Conservation (phyloP, 2,329 filamentous ascomycete species). For the Colletotrichum cuscutae region DNA sequence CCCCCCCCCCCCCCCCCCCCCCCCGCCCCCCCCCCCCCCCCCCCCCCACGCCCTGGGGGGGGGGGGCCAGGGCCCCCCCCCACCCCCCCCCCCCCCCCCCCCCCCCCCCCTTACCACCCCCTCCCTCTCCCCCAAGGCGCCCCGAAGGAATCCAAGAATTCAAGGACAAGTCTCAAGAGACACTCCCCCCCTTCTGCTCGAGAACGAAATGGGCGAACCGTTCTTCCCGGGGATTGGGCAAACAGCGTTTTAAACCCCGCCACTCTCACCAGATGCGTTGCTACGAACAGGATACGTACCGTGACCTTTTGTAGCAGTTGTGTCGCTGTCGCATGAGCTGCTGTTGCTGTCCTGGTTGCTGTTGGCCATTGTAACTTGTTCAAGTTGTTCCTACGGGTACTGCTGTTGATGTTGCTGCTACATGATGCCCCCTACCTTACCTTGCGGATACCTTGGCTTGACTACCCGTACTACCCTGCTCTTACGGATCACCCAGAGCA, state of each 20-base stretch:
- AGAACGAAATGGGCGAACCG: constrained; percentile 24
- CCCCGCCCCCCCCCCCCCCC: not conserved
- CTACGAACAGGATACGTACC: constrained; percentile 24
- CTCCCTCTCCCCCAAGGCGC: not conserved
- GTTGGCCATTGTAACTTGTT: not conserved
- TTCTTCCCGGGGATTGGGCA: constrained; percentile 34
- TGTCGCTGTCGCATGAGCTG: constrained; percentile 4
- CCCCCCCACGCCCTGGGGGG: no score
- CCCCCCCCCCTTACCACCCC: constrained; percentile 8
- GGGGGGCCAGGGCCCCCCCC: no score
- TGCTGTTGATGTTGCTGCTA: not conserved
- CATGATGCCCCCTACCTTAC: not conserved
- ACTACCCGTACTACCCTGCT: not conserved
- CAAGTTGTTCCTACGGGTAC: no score
- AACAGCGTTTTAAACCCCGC: constrained; percentile 32
- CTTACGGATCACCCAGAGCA: not conserved
- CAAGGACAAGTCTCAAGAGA: not conserved
- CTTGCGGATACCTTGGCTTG: no score
- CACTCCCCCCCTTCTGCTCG: constrained; percentile 28
- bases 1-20: not conserved
- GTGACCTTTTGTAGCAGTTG: constrained; percentile 4
- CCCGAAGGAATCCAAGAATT: no score
- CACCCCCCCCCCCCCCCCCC: constrained; percentile 24
- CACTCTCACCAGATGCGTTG: constrained; percentile 27
- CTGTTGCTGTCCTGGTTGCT: constrained; percentile 8